phyloP scores from a whole-genome alignment of 2,329 filamentous ascomycete genomes.

The Xylaria sp. region DNA sequence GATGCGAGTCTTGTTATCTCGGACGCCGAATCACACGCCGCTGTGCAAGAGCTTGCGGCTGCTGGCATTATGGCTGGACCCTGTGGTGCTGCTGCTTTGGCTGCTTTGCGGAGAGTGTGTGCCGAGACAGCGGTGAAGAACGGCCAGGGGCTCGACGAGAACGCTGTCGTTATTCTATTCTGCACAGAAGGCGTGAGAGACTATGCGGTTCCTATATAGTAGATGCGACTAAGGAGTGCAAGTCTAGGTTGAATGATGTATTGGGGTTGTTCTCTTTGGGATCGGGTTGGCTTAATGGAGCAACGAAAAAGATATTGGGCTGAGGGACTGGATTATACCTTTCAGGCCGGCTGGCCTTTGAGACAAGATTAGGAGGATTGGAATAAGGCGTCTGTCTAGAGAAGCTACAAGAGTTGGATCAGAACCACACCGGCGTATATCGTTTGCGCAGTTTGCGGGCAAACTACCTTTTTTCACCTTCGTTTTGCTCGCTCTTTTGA shows the following conservation, averaged over 20 bases:
- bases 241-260: not conserved
- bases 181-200: constrained; percentile 59
- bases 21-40: constrained; percentile 57
- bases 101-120: constrained; percentile 48
- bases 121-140: constrained; percentile 25
- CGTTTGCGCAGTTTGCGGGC: constrained; percentile 5
- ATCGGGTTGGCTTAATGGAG: constrained; percentile 4
- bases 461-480: constrained; percentile 4
- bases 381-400: constrained; percentile 17
- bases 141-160: constrained; percentile 35
- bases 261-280: not conserved
- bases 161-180: constrained; percentile 59
- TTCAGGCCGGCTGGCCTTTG: constrained; percentile 4
- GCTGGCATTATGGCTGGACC: constrained; percentile 28
- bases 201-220: constrained; percentile 40
- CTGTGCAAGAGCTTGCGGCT: constrained; percentile 47
- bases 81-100: constrained; percentile 41
- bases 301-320: constrained; percentile 4
- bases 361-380: constrained; percentile 9
- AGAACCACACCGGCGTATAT: constrained; percentile 4
- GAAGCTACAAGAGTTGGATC: constrained; percentile 16
- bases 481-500: not conserved
- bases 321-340: not conserved
- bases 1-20: constrained; percentile 57
- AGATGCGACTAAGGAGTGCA: constrained; percentile 5